phyloP scores from a whole-genome alignment of 208 protist species.

The Trypanosoma grayi region DNA sequence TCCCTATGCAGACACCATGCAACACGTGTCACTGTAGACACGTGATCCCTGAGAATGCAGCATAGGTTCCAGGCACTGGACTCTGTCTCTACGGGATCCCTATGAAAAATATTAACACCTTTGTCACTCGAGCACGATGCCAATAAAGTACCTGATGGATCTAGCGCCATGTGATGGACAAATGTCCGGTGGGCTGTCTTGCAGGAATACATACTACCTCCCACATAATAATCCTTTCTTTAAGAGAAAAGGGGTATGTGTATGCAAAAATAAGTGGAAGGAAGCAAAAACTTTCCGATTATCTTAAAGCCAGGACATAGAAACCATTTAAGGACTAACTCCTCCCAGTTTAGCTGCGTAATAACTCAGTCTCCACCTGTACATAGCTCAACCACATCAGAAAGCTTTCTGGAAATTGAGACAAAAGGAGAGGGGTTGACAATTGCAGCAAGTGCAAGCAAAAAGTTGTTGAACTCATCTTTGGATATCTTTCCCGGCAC shows the following conservation, averaged over 20 bases:
- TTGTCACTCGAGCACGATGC: slow-evolving; percentile 89
- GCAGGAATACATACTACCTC: slow-evolving; percentile 38
- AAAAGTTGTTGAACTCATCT: slow-evolving; percentile 57
- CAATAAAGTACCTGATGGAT: slow-evolving; percentile 71
- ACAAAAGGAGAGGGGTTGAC: slow-evolving; percentile 75
- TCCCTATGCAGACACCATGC: slow-evolving; percentile 85
- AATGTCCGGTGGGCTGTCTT: slow-evolving; percentile 71
- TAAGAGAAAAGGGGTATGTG: no score
- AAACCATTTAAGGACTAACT: background rate
- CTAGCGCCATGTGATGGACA: slow-evolving; percentile 81
- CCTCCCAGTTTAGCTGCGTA: background rate
- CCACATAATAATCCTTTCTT: background rate
- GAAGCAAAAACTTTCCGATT: background rate
- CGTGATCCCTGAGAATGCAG: slow-evolving; percentile 74
- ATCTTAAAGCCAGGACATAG: background rate
- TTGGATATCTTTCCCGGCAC: slow-evolving; percentile 33
- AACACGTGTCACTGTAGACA: slow-evolving; percentile 69
- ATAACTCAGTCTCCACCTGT: background rate
- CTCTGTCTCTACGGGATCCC: slow-evolving; percentile 15
- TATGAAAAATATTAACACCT: slow-evolving; percentile 77
- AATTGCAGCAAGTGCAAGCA: slow-evolving; percentile 43
- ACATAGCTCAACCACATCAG: slow-evolving; percentile 33
- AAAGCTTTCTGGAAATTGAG: slow-evolving; percentile 49
- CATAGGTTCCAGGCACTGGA: slow-evolving; percentile 54
- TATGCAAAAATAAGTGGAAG: background rate